phyloP scores from a whole-genome alignment of 2,329 filamentous ascomycete species.

The Pseudonectria buxi region DNA sequence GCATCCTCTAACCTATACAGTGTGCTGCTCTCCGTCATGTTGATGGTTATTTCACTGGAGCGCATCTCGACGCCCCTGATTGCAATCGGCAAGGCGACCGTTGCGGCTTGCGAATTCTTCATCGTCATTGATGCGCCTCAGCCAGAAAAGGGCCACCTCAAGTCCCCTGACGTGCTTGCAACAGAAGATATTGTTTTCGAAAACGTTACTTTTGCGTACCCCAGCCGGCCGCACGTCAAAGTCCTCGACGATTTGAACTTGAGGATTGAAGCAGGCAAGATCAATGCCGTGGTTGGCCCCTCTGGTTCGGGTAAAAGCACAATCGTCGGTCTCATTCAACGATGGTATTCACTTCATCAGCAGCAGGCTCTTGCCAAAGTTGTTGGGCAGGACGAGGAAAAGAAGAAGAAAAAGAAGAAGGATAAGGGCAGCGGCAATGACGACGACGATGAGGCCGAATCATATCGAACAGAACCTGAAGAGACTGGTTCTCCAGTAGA shows the following conservation, averaged over 20 bases:
- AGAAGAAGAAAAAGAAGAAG: conserved; percentile 34
- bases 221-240: conserved; percentile 56
- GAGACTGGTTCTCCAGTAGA: conserved; percentile 37
- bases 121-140: conserved; percentile 44
- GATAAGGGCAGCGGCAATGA: conserved; percentile 25
- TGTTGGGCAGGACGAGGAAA: conserved; percentile 40
- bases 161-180: conserved; percentile 31
- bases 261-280: conserved; percentile 54
- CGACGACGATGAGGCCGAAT: conserved; percentile 17
- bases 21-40: conserved; percentile 52
- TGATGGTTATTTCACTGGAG: conserved; percentile 50
- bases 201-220: conserved; percentile 67
- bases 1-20: conserved; percentile 13
- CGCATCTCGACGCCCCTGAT: conserved; percentile 51
- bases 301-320: conserved; percentile 71
- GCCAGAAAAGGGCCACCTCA: conserved; percentile 29
- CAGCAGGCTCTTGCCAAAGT: conserved; percentile 46
- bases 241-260: conserved; percentile 55
- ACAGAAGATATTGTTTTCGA: conserved; percentile 42
- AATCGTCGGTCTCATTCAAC: conserved; percentile 62
- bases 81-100: conserved; percentile 50
- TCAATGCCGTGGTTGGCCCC: conserved; percentile 67
- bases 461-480: conserved; percentile 25
- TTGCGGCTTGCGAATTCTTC: conserved; percentile 53
- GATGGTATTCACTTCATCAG: conserved; percentile 61